These are phyloP conservation scores for Carallia brachiata DNA, from an alignment of 345 rosid genomes.

Conservation along the genomic window DNA sequence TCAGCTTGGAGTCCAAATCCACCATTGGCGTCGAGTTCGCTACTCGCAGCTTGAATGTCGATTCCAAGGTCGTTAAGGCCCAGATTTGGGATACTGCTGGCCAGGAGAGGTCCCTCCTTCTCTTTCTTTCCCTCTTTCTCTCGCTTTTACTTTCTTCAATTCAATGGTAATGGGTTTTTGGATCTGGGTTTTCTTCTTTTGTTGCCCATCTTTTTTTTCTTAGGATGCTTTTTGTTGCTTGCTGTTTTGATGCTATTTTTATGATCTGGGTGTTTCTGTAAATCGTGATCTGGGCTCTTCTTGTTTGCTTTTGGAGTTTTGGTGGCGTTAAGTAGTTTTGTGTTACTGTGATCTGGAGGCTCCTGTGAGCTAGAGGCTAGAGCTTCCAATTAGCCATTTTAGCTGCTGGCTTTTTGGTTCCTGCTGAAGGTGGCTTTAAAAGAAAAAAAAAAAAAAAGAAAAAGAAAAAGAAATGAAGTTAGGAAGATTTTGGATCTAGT, in stretches of 20 bases:
- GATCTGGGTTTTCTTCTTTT: background rate
- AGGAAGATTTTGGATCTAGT: background rate
- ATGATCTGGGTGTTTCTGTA: background rate
- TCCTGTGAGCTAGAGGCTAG: constrained; percentile 1
- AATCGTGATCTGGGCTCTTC: constrained; percentile 14
- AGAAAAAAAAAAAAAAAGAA: background rate
- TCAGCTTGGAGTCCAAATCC: constrained; percentile 87
- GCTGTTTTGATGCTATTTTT: constrained; percentile 4
- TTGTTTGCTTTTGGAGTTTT: constrained; percentile 13
- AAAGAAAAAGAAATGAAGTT: background rate
- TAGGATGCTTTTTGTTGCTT: background rate
- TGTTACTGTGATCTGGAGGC: constrained; percentile 22
- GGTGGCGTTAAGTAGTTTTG: constrained; percentile 2
- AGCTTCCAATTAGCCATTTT: background rate
- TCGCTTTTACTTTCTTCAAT: too few species aligned
- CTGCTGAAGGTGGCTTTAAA: background rate
- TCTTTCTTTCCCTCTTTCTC: background rate
- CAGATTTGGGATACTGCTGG: constrained; percentile 99
- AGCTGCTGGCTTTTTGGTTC: background rate
- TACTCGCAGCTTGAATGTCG: constrained; percentile 83
- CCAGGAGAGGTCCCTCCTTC: constrained; percentile 62
- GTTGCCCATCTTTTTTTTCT: too few species aligned
- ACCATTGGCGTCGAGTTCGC: constrained; percentile 96
- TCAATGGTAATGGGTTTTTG: too few species aligned
- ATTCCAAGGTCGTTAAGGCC: constrained; percentile 80